phyloP scores from a whole-genome alignment of 1,284 basidiomycete genomes.

The Heterobasidion occidentale region DNA sequence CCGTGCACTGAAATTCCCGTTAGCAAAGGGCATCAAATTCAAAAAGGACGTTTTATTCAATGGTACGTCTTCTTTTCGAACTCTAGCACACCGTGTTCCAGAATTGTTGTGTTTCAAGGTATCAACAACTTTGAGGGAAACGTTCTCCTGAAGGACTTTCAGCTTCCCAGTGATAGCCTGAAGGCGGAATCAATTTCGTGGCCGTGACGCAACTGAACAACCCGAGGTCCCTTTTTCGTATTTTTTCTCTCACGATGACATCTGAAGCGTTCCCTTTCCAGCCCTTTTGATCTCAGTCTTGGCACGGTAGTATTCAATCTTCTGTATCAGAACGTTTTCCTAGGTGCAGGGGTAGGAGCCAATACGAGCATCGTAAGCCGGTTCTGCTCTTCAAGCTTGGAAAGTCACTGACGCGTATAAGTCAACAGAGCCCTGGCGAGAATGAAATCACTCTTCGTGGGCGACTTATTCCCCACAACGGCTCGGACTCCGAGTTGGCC shows the following conservation, averaged over 20 bases:
- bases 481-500: constrained; percentile 35
- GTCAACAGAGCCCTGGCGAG: constrained; percentile 38
- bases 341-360: constrained; percentile 50
- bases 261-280: constrained; percentile 14
- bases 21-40: constrained; percentile 53
- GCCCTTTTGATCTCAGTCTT: constrained; percentile 64
- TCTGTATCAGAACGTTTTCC: constrained; percentile 47
- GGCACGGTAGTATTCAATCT: constrained; percentile 66
- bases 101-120: constrained; percentile 29
- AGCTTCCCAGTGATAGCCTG: constrained; percentile 65
- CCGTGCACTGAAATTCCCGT: constrained; percentile 63
- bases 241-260: constrained; percentile 2
- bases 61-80: constrained; percentile 22
- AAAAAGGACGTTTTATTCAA: constrained; percentile 49
- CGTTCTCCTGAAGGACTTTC: constrained; percentile 54
- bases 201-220: constrained; percentile 56
- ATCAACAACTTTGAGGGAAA: constrained; percentile 59
- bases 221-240: constrained; percentile 36
- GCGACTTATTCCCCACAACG: constrained; percentile 47
- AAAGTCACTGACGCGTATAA: background rate
- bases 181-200: constrained; percentile 61
- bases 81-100: constrained; percentile 6
- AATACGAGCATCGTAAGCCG: constrained; percentile 42
- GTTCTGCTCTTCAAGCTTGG: background rate
- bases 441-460: constrained; percentile 62